Evolutionary conservation across 148 eudicot species (phyloP).

Genomic region (Suaeda aralocaspica): DNA sequence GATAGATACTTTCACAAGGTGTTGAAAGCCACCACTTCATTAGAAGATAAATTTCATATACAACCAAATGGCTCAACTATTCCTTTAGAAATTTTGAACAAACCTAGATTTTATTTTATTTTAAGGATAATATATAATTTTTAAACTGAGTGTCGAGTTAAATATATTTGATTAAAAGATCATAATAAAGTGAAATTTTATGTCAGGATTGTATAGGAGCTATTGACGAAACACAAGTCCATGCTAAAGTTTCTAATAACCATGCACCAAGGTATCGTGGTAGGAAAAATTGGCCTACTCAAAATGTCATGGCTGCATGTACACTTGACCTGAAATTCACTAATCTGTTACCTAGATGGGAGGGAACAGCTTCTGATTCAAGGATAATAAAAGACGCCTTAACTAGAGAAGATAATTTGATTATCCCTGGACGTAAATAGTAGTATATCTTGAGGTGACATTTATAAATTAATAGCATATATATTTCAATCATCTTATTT

Average conservation of each 20-base stretch:
- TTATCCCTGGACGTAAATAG: not conserved
- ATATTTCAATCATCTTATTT: not conserved
- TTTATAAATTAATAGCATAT: not conserved
- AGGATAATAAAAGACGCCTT: constrained; percentile 13
- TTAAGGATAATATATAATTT: constrained; percentile 3
- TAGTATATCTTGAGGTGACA: not conserved
- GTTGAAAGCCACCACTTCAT: not conserved
- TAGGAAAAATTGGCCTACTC: constrained; percentile 7
- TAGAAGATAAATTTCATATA: not conserved
- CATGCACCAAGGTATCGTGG: constrained; percentile 15
- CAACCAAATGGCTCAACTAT: not conserved
- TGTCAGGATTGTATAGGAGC: constrained; percentile 16
- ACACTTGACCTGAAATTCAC: constrained; percentile 13
- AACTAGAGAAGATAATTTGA: not conserved
- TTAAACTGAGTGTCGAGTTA: not conserved
- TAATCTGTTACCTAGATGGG: constrained; percentile 19
- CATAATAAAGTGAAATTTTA: not conserved
- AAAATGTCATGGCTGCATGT: constrained; percentile 14
- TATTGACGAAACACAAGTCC: constrained; percentile 14
- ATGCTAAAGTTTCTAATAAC: constrained; percentile 2
- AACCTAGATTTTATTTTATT: not conserved
- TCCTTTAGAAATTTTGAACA: not conserved
- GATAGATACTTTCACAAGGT: not conserved
- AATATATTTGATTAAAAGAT: no score
- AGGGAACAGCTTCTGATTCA: constrained; percentile 8